phyloP scores from a whole-genome alignment of 164 flowering plant species.

The Vitis labrusca region DNA sequence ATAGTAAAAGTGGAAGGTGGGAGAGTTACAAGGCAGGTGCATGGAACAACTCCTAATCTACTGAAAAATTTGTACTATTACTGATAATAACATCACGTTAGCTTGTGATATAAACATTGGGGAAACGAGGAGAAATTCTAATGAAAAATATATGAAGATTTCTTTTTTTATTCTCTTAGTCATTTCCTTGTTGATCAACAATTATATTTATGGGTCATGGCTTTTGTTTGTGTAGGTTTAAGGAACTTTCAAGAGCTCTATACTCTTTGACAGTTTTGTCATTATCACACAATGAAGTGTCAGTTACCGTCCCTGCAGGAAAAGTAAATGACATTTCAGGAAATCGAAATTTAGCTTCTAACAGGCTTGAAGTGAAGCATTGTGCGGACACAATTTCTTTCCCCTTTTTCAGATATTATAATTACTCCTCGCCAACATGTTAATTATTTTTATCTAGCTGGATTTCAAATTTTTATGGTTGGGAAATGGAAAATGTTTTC shows the following conservation, averaged over 20 bases:
- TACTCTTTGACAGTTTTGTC: conserved; percentile 41
- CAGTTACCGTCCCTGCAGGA: conserved; percentile 47
- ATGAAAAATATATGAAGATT: no score
- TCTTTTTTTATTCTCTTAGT: no score
- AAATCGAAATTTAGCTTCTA: conserved; percentile 55
- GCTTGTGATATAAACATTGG: no score
- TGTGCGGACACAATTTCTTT: conserved; percentile 26
- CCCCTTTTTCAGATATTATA: neutral
- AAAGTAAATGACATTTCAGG: conserved; percentile 56
- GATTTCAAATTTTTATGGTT: neutral
- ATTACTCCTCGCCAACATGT: neutral
- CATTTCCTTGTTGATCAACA: no score
- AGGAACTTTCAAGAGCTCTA: conserved; percentile 53
- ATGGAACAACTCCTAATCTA: conserved; percentile 12
- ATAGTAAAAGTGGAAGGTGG: conserved; percentile 49
- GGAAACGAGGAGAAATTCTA: no score
- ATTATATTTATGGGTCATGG: neutral
- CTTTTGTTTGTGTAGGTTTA: conserved; percentile 34
- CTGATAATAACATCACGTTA: no score
- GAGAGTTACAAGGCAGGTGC: conserved; percentile 69
- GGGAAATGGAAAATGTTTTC: neutral
- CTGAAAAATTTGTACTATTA: neutral
- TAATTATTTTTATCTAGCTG: neutral
- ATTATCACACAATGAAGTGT: conserved; percentile 31
- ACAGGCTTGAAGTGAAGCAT: conserved; percentile 46